Base-by-base conservation (phyloP, 441 rosid genomes). In the Bruguiera hainesii region DNA sequence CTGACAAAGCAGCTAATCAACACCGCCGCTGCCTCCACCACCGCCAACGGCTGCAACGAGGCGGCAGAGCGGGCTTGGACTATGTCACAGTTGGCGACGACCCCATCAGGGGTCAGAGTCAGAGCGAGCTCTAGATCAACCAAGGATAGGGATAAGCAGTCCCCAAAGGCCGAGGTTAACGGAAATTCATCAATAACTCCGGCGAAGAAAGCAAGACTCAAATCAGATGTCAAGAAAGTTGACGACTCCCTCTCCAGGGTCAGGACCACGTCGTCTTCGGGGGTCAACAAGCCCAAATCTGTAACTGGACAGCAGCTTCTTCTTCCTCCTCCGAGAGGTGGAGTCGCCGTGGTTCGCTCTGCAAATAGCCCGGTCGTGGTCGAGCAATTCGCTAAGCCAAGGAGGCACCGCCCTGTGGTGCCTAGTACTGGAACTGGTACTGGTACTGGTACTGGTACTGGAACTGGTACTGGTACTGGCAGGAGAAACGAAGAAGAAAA, bases 301-400 rank as follows among this genome's bases (percentile, higher is more conserved):
- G 83, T 82, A 33, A 91, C 48, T 0, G 48, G 48, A 0, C 48
- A 39, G 46, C 46, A 10, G 48, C 48, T 2, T 13, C 48, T 39
- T 39, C 48, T 39, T 39, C 48, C 48, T 39, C 16, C 48, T 11
- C 16, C 48, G 16, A 39, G 18, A 39, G 48, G 48, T 0, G 48
- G 48, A 39, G 48, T 39, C 48, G 48, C 18, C 48, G 48, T 13
- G 16, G 73, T 75, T 76, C 79, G 82, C 63, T 71, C 76, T 26
- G 76, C 69, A 60, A 69, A 67, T 62, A 81, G 83, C 59, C 76
- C 78, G 13, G 71, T 79, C 37, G 16, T 39, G 16, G 71, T 67
- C 7, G 90, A 87, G 75, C 91, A 84, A 76, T 78, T 80, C 58
- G 78, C 82, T 37, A 72, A 84, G 79, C 89, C 87, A 18, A 78